phyloP scores from a whole-genome alignment of 306 rosid species.

The Cicer arietinum region DNA sequence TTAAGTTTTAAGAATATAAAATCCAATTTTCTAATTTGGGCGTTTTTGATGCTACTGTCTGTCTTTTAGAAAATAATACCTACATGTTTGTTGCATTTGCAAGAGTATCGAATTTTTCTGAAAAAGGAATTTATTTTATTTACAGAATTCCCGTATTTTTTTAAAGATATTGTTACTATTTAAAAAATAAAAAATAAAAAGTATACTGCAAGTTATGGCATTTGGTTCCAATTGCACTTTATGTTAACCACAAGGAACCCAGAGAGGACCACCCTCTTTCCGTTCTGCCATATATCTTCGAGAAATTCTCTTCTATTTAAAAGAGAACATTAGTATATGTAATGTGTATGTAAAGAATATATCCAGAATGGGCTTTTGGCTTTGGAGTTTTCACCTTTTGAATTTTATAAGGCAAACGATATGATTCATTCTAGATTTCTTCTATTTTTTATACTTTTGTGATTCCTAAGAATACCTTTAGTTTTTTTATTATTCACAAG shows the following conservation, averaged over 20 bases:
- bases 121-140: too few relatives aligned
- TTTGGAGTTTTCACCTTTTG: not conserved
- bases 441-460: not conserved
- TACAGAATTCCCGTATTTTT: too few relatives aligned
- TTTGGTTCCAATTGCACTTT: slow-evolving; percentile 9
- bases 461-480: not conserved
- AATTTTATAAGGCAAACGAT: slow-evolving; percentile 1
- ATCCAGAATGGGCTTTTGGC: not conserved
- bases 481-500: too few relatives aligned
- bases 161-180: too few relatives aligned
- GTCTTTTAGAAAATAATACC: too few relatives aligned
- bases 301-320: slow-evolving; percentile 9
- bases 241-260: not conserved
- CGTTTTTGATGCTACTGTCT: too few relatives aligned
- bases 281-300: not conserved
- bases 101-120: too few relatives aligned
- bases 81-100: too few relatives aligned
- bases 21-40: too few relatives aligned
- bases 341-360: not conserved
- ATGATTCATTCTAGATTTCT: not conserved
- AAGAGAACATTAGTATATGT: not conserved
- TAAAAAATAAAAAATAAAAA: not conserved
- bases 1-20: too few relatives aligned
- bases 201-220: not conserved
- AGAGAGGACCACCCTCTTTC: slow-evolving; percentile 26